Evolutionary conservation across 1,284 basidiomycete species (phyloP).

Genomic region (Cryptococcus hybrid): DNA sequence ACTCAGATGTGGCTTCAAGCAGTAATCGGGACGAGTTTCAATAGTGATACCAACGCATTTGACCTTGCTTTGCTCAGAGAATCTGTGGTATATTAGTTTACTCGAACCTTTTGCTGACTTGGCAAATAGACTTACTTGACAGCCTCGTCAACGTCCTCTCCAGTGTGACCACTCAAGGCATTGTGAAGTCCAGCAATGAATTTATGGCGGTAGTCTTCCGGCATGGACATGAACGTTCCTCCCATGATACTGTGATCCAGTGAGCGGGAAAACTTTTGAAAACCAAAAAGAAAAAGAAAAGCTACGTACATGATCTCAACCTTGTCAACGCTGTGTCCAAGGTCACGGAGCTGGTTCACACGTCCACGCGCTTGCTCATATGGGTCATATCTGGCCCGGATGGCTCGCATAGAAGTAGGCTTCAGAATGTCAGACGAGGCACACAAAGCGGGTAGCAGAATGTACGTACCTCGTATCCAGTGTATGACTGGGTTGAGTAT

Average conservation of each 20-base stretch:
- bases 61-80: slow-evolving; percentile 94
- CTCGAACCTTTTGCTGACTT: background rate
- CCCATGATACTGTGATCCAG: slow-evolving; percentile 71
- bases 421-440: slow-evolving; percentile 14
- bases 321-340: slow-evolving; percentile 98
- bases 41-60: slow-evolving; percentile 99
- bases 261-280: slow-evolving; percentile 1
- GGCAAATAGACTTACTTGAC: slow-evolving; percentile 60
- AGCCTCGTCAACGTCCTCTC: slow-evolving; percentile 93
- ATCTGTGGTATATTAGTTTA: slow-evolving; percentile 53
- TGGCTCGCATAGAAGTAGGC: slow-evolving; percentile 98
- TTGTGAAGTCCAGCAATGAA: slow-evolving; percentile 98
- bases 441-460: background rate
- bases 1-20: slow-evolving; percentile 91
- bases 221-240: slow-evolving; percentile 99
- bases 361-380: slow-evolving; percentile 96
- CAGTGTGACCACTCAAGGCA: slow-evolving; percentile 92
- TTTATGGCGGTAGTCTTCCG: slow-evolving; percentile 88
- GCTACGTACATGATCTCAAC: slow-evolving; percentile 81
- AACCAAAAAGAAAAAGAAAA: background rate
- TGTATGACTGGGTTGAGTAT: slow-evolving; percentile 98
- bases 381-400: slow-evolving; percentile 95
- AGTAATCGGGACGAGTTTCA: slow-evolving; percentile 98
- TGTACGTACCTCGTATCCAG: slow-evolving; percentile 70
- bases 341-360: slow-evolving; percentile 89